phyloP scores from a whole-genome alignment of 208 protist genomes.

The Trypanosoma lewisi region DNA sequence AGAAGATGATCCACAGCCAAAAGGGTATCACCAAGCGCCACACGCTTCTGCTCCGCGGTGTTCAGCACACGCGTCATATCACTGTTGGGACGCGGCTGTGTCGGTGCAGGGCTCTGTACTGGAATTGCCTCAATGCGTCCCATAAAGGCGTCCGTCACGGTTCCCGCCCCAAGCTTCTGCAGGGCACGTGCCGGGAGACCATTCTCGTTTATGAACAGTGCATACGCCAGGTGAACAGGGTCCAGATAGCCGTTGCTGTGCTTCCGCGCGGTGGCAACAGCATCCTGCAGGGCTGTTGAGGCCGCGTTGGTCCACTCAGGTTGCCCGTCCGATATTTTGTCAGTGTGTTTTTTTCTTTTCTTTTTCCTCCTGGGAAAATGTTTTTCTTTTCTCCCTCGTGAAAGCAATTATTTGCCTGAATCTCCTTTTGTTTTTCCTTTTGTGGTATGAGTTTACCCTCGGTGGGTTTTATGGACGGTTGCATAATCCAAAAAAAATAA shows the following conservation, averaged over 20 bases:
- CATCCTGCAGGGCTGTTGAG: constrained; percentile 40
- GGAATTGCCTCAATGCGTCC: constrained; percentile 46
- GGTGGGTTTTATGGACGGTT: no score
- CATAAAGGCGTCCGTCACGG: constrained; percentile 51
- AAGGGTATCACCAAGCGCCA: constrained; percentile 65
- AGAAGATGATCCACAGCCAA: constrained; percentile 82
- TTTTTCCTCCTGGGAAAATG: background rate
- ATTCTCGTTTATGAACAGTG: constrained; percentile 61
- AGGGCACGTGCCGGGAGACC: constrained; percentile 60
- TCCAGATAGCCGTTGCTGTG: constrained; percentile 63
- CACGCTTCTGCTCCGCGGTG: constrained; percentile 76
- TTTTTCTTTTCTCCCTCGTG: constrained; percentile 12
- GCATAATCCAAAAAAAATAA: no score
- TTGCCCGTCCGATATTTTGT: constrained; percentile 31
- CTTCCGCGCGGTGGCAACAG: constrained; percentile 46
- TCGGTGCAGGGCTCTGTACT: constrained; percentile 57
- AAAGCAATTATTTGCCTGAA: no score
- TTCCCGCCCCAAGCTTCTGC: constrained; percentile 50
- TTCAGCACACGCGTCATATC: constrained; percentile 80
- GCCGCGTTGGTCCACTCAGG: constrained; percentile 69
- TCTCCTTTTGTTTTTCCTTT: no score
- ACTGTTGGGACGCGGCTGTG: constrained; percentile 57
- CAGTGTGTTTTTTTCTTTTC: constrained; percentile 1
- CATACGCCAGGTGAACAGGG: constrained; percentile 55
- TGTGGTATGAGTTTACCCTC: no score